Conservation (phyloP, 2,329 filamentous ascomycete species). For the Talaromyces sp. region DNA sequence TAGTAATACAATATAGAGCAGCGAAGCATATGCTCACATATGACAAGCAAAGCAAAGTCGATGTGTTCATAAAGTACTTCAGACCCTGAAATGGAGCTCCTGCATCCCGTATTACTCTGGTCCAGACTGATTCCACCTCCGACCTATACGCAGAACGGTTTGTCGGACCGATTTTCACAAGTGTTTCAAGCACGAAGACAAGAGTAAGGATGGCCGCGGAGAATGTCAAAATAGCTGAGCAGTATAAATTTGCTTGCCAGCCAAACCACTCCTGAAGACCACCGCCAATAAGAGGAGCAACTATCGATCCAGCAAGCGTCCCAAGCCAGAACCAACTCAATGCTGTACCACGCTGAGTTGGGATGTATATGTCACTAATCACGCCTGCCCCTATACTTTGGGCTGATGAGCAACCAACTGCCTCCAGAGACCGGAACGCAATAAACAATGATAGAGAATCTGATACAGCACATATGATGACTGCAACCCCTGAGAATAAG, state of each 20-base stretch:
- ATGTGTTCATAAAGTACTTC: neutral
- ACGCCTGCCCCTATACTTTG: slow-evolving; percentile 43
- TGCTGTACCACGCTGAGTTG: slow-evolving; percentile 36
- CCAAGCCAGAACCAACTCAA: slow-evolving; percentile 43
- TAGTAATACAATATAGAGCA: neutral
- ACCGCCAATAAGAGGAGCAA: slow-evolving; percentile 41
- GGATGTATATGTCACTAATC: slow-evolving; percentile 39
- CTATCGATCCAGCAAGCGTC: slow-evolving; percentile 37
- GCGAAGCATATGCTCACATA: slow-evolving; percentile 2
- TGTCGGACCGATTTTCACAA: neutral
- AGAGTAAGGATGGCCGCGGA: slow-evolving; percentile 25
- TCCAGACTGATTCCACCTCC: neutral
- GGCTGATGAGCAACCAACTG: slow-evolving; percentile 38
- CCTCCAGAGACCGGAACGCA: slow-evolving; percentile 36
- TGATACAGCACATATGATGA: slow-evolving; percentile 33
- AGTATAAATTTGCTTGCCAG: slow-evolving; percentile 40
- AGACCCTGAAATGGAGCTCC: neutral
- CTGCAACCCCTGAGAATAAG: slow-evolving; percentile 35
- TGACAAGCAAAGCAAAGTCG: neutral
- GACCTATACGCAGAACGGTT: neutral
- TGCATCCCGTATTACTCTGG: neutral
- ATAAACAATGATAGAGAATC: slow-evolving; percentile 39
- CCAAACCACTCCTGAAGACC: slow-evolving; percentile 33
- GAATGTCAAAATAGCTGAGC: slow-evolving; percentile 36
- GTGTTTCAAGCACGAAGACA: slow-evolving; percentile 26